A percentile compares a stretch with the other conserved stretches of the same genome.
These are phyloP conservation scores for Saccharomycopsis fodiens DNA, from an alignment of 805 yeast genomes.

Conservation along the genomic window DNA sequence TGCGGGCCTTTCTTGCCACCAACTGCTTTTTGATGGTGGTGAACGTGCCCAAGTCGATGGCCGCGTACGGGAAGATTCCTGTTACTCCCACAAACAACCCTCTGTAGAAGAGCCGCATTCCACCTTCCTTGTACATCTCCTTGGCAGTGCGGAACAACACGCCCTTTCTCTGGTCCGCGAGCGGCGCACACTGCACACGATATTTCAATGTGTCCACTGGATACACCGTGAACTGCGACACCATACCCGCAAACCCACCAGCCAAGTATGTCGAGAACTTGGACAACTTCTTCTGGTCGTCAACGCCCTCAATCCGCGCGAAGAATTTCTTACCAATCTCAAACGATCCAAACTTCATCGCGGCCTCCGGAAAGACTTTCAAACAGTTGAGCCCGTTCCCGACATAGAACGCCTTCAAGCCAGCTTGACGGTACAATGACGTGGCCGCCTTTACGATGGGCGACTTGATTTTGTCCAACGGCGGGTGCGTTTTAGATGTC, in stretches of 20 bases:
- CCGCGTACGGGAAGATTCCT: constrained; percentile 97
- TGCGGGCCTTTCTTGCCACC: constrained; percentile 52
- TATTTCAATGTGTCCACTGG: constrained; percentile 94
- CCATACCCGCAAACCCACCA: constrained; percentile 95
- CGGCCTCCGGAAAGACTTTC: constrained; percentile 94
- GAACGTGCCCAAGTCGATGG: constrained; percentile 90
- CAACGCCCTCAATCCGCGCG: constrained; percentile 68
- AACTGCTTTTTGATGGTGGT: constrained; percentile 77
- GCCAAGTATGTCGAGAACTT: constrained; percentile 76
- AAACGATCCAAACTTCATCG: constrained; percentile 94
- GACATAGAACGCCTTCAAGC: constrained; percentile 79
- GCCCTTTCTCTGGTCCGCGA: constrained; percentile 56
- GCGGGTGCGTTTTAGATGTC: constrained; percentile 33
- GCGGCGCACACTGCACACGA: constrained; percentile 86
- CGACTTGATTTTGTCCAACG: constrained; percentile 45
- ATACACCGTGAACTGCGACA: constrained; percentile 85
- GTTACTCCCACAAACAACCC: constrained; percentile 88
- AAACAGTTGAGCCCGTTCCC: constrained; percentile 92
- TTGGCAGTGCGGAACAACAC: constrained; percentile 65
- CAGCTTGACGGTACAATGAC: constrained; percentile 82
- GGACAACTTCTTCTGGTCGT: constrained; percentile 62
- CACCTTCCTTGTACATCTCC: constrained; percentile 76
- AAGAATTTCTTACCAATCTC: constrained; percentile 76
- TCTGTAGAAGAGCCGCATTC: constrained; percentile 69
- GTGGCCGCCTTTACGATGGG: constrained; percentile 76